These are phyloP conservation scores for Dichotomocladium elegans DNA, from an alignment of 371 early-diverging fungal genomes.

Conservation along the genomic window DNA sequence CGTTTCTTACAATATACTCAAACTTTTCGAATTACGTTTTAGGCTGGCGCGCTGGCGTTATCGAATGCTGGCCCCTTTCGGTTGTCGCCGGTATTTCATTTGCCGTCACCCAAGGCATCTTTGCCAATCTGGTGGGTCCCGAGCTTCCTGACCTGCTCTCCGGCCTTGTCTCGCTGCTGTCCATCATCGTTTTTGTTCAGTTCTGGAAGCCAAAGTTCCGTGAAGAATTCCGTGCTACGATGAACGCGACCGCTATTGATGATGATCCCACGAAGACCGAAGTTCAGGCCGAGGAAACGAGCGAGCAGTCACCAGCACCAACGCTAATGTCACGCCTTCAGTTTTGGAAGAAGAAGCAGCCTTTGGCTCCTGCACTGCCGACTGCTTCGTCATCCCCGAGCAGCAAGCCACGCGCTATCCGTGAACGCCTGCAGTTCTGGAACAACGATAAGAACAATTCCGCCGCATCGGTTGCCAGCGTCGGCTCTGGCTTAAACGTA, in stretches of 20 bases:
- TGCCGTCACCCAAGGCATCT: slow-evolving; percentile 38
- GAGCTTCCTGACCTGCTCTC: slow-evolving; percentile 50
- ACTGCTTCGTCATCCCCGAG: background rate
- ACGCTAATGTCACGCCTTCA: background rate
- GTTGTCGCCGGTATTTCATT: slow-evolving; percentile 44
- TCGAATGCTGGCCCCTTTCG: slow-evolving; percentile 47
- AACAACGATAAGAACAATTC: background rate
- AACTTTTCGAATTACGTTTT: too few relatives aligned
- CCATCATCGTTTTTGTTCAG: slow-evolving; percentile 36
- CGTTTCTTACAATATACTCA: too few relatives aligned
- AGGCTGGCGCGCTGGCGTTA: slow-evolving; percentile 32
- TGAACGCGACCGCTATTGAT: background rate
- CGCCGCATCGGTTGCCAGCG: background rate
- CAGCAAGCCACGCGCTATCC: background rate
- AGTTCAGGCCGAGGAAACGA: background rate
- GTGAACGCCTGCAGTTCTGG: background rate
- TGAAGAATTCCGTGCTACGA: slow-evolving; percentile 28
- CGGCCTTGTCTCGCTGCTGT: slow-evolving; percentile 35
- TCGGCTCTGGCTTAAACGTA: background rate
- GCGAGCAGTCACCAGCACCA: background rate
- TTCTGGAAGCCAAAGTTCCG: slow-evolving; percentile 46
- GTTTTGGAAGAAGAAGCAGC: background rate
- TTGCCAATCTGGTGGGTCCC: slow-evolving; percentile 43
- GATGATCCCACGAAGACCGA: background rate
- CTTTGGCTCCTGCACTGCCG: background rate